Conservation (phyloP, 163 green algal species). For the Chlamydomonas reinhardtii region DNA sequence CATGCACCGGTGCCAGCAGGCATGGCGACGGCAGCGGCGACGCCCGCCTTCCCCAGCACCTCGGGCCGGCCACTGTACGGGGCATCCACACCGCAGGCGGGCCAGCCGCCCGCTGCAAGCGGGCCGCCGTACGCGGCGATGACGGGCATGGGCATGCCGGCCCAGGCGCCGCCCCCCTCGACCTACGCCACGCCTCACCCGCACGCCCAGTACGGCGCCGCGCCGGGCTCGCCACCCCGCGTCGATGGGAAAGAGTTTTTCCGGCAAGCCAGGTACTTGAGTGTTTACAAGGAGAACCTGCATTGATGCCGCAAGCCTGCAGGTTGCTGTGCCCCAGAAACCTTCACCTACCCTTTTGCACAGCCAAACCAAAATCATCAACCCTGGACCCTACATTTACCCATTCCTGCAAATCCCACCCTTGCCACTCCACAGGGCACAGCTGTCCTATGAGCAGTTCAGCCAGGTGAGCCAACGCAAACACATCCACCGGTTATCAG, state of each 20-base stretch:
- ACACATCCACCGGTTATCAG: too few species aligned
- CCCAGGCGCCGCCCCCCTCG: too few species aligned
- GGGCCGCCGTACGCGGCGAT: not conserved
- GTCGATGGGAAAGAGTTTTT: constrained; percentile 89
- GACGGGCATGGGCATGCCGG: too few species aligned
- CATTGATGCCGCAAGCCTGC: not conserved
- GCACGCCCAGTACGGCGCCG: not conserved
- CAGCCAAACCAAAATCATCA: too few species aligned
- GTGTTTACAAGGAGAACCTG: not conserved
- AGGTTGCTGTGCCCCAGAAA: too few species aligned
- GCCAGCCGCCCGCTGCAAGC: not conserved
- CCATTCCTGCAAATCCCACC: too few species aligned
- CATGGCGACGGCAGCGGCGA: not conserved
- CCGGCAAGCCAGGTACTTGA: constrained; percentile 65
- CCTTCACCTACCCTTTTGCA: too few species aligned
- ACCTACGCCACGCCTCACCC: constrained; percentile 26
- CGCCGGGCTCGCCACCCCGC: constrained; percentile 24
- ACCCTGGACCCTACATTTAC: too few species aligned
- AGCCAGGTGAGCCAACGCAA: constrained; percentile 18
- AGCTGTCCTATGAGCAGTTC: constrained; percentile 82
- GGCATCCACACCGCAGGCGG: constrained; percentile 6
- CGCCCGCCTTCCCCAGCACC: constrained; percentile 21
- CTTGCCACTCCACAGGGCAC: constrained; percentile 51
- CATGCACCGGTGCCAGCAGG: not conserved
- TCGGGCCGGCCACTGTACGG: constrained; percentile 29